A percentile compares a stretch with the other conserved stretches of the same genome.
phyloP scores from a whole-genome alignment of 2,329 filamentous ascomycete species.

The Alternaria sp. region DNA sequence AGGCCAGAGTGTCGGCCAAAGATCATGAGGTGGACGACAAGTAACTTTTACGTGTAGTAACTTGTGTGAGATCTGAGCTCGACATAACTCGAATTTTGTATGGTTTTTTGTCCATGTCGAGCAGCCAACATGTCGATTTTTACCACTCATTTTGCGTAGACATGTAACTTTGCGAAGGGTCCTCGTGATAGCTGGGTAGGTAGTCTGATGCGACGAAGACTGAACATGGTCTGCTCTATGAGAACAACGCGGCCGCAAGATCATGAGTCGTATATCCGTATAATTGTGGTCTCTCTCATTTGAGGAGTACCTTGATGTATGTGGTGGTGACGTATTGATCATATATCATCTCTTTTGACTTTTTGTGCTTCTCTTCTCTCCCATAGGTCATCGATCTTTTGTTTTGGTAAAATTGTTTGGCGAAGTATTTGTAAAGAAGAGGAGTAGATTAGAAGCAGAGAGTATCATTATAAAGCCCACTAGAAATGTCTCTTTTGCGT shows the following conservation, averaged over 20 bases:
- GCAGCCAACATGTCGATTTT: no score
- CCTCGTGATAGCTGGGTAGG: no score
- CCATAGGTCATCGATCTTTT: not conserved
- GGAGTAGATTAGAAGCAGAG: not conserved
- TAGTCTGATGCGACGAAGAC: not conserved
- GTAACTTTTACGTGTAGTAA: no score
- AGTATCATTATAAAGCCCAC: not conserved
- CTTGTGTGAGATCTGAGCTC: not conserved
- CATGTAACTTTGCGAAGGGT: no score
- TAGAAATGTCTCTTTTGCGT: no score
- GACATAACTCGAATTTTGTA: not conserved
- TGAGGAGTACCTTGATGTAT: no score
- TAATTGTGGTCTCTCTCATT: no score
- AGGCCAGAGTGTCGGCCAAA: no score
- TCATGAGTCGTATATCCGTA: not conserved
- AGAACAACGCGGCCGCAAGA: not conserved
- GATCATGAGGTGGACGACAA: no score
- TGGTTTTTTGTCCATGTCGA: no score
- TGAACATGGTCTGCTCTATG: not conserved
- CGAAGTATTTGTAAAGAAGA: not conserved
- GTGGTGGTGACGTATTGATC: no score
- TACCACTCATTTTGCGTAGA: no score
- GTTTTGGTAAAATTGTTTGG: not conserved
- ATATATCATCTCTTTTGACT: not conserved
- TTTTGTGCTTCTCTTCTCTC: not conserved